These are phyloP conservation scores for Gillenia trifoliata DNA, from an alignment of 306 rosid genomes.

Conservation along the genomic window DNA sequence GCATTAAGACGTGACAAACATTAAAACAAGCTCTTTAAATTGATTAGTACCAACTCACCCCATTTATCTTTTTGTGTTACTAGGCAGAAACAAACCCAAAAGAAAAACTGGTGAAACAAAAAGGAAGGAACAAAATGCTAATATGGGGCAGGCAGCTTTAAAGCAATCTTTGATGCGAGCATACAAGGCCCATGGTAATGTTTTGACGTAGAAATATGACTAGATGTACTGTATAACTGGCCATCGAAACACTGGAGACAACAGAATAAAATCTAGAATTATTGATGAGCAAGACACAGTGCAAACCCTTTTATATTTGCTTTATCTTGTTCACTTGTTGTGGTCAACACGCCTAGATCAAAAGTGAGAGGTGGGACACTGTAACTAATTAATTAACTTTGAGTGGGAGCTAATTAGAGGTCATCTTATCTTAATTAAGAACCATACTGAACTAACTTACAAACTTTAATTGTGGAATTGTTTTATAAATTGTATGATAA, in stretches of 20 bases:
- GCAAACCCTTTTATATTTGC: neutral
- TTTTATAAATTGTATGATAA: neutral
- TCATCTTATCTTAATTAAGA: neutral
- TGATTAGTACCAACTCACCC: neutral
- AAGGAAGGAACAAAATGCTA: slow-evolving; percentile 10
- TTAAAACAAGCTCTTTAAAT: neutral
- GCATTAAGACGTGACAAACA: neutral
- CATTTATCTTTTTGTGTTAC: neutral
- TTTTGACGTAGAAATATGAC: neutral
- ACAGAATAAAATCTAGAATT: slow-evolving; percentile 18
- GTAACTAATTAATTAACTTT: neutral
- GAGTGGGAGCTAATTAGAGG: neutral
- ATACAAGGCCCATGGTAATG: slow-evolving; percentile 17
- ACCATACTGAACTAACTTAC: neutral
- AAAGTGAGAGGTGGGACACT: neutral
- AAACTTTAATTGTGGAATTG: neutral
- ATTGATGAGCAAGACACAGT: slow-evolving; percentile 3
- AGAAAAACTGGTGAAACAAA: neutral
- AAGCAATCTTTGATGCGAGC: slow-evolving; percentile 10
- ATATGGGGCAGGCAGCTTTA: slow-evolving; percentile 1
- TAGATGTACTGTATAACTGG: neutral
- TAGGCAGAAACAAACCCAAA: neutral
- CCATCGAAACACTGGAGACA: neutral
- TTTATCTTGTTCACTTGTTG: neutral
- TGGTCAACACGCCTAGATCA: slow-evolving; percentile 6